These are phyloP conservation scores for Diutina rugosa DNA, from an alignment of 1,139 yeast genomes.

Conservation along the genomic window DNA sequence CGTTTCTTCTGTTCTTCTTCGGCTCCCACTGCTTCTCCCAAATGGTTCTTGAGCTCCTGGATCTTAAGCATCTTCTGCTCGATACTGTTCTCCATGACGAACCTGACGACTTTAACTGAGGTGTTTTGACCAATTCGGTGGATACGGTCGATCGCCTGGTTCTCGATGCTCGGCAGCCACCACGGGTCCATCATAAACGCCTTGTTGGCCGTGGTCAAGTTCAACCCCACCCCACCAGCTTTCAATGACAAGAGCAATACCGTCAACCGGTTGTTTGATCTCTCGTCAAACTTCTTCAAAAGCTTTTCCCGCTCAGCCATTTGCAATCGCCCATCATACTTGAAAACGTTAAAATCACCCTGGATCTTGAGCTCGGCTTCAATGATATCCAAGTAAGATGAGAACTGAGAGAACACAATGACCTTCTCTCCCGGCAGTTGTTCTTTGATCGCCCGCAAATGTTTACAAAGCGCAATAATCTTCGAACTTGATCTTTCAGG, in stretches of 20 bases:
- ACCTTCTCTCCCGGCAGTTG: slow-evolving; percentile 56
- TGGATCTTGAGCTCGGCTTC: slow-evolving; percentile 40
- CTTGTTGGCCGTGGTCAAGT: slow-evolving; percentile 71
- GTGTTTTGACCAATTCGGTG: slow-evolving; percentile 82
- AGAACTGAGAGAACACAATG: slow-evolving; percentile 86
- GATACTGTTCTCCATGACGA: slow-evolving; percentile 74
- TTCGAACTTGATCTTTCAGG: slow-evolving; percentile 58
- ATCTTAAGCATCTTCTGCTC: slow-evolving; percentile 84
- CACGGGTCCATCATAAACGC: slow-evolving; percentile 96
- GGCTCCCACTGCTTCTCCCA: slow-evolving; percentile 77
- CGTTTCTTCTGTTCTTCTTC: slow-evolving; percentile 58
- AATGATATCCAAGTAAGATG: slow-evolving; percentile 68
- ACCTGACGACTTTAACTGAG: slow-evolving; percentile 64
- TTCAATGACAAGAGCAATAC: slow-evolving; percentile 66
- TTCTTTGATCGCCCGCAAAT: slow-evolving; percentile 38
- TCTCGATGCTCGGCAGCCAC: slow-evolving; percentile 95
- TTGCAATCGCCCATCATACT: slow-evolving; percentile 74
- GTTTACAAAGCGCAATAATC: slow-evolving; percentile 53
- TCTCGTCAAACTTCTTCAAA: slow-evolving; percentile 37
- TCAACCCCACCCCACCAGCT: slow-evolving; percentile 95
- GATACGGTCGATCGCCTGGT: slow-evolving; percentile 89
- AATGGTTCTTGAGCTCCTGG: slow-evolving; percentile 73
- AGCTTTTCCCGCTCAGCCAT: slow-evolving; percentile 56
- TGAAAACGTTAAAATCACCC: slow-evolving; percentile 35
- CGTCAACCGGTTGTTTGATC: slow-evolving; percentile 21